Evolutionary conservation across 768 basidiomycete species (phyloP).

Genomic region (Sutorius australiensis): DNA sequence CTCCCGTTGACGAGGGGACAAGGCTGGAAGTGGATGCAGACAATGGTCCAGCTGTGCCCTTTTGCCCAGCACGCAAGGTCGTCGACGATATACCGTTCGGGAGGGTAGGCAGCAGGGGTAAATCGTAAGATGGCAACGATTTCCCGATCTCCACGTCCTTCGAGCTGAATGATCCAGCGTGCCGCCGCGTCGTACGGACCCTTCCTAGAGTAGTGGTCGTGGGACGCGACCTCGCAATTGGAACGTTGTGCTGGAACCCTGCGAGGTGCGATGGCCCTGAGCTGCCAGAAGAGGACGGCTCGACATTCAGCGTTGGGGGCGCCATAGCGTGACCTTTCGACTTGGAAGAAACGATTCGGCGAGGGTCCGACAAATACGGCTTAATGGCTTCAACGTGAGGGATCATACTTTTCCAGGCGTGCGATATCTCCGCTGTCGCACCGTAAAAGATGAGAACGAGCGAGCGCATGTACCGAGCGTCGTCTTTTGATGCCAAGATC

Average conservation of each 20-base stretch:
- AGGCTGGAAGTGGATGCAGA: conserved; percentile 24
- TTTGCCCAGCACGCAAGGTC: conserved; percentile 48
- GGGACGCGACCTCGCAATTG: conserved; percentile 29
- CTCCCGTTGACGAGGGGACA: conserved; percentile 6
- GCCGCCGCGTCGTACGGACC: conserved; percentile 62
- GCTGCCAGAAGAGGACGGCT: conserved; percentile 28
- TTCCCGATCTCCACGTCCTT: conserved; percentile 91
- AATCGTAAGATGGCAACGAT: conserved; percentile 63
- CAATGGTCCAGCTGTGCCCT: conserved; percentile 39
- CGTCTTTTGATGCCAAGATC: conserved; percentile 67
- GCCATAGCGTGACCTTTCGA: conserved; percentile 21
- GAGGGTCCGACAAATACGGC: conserved; percentile 51
- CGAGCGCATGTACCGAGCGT: conserved; percentile 84
- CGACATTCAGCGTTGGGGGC: conserved; percentile 24
- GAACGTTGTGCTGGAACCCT: conserved; percentile 20
- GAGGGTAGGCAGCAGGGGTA: conserved; percentile 29
- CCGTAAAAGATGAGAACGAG: conserved; percentile 87
- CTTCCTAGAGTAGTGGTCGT: conserved; percentile 34
- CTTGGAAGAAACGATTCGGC: conserved; percentile 35
- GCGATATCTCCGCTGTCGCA: conserved; percentile 81
- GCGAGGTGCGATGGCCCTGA: conserved; percentile 24
- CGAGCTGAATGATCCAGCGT: conserved; percentile 93
- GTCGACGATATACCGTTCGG: conserved; percentile 26
- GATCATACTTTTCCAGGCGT: conserved; percentile 76
- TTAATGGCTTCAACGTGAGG: conserved; percentile 69